Base-by-base conservation (phyloP, 1,284 basidiomycete genomes). In the Ustilago esculenta region DNA sequence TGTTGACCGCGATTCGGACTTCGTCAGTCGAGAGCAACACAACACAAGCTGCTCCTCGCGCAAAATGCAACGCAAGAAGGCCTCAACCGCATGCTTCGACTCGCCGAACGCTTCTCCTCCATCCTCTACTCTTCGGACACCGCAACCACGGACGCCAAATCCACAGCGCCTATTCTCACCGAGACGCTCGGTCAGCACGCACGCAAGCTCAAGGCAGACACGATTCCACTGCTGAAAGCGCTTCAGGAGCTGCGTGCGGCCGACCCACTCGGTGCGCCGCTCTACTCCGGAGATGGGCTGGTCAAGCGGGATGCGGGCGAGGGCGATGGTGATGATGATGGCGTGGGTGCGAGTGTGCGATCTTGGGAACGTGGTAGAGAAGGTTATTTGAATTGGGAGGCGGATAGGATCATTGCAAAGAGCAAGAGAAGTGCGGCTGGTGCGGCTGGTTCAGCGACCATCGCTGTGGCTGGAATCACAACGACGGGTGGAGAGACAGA, bases 361-460 rank as follows among this genome's bases (percentile, higher is more conserved):
- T 56, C 58, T 7, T 78, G 74, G 77, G 65, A 75, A 21, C 46
- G 59, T 12, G 70, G 73, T 11, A 63, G 77, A 18, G 76, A 80
- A 41, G 60, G 47, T 2, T 80, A 78, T 44, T 54, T 80, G 23
- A 73, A 68, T 30, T 80, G 77, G 77, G 74, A 76, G 46, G 68
- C 75, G 15, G 58, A 73, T 23, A 52, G 72, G 10, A 76, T 80
- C 42, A 52, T 79, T 24, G 68, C 73, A 17, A 68, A 71, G 35
- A 46, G 42, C 42, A 71, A 71, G 17, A 43, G 59, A 9, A 34
- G 47, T 10, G 44, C 35, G n/a, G 45, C 44, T 0, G 35, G 20
- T 4, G 25, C 45, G 23, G 34, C 34, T 32, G 46, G 35, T 25
- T 5, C 34, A 10, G 24, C 29, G 9, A 29, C 6, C 27, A 29